Percentiles rank a stretch among this genome's conserved stretches.
phyloP scores from a whole-genome alignment of 1,139 yeast genomes.

The Zygoascus sp. region DNA sequence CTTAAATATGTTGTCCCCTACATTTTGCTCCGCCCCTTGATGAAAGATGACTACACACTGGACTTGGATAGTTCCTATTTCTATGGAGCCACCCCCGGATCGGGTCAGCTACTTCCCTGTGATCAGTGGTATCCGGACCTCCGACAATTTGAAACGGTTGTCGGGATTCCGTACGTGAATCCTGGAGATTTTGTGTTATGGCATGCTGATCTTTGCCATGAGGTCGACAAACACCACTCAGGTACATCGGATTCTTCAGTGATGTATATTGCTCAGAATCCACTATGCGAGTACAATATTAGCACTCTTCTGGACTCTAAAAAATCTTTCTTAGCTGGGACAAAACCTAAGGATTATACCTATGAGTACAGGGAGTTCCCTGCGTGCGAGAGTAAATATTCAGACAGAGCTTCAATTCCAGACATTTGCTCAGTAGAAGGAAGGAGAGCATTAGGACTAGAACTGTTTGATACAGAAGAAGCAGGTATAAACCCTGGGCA shows the following conservation, averaged over 20 bases:
- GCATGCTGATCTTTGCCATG: conserved; percentile 48
- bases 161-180: conserved; percentile 25
- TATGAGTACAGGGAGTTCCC: conserved; percentile 1
- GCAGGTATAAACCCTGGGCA: conserved; percentile 6
- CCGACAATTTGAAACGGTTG: conserved; percentile 25
- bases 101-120: conserved; percentile 9
- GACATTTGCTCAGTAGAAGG: conserved; percentile 10
- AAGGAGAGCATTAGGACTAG: neutral
- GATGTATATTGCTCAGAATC: conserved; percentile 28
- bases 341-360: conserved; percentile 9
- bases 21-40: conserved; percentile 44
- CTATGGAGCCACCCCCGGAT: conserved; percentile 10
- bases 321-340: conserved; percentile 5
- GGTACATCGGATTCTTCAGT: conserved; percentile 43
- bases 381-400: conserved; percentile 9
- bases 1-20: conserved; percentile 39
- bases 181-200: conserved; percentile 45
- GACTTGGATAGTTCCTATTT: conserved; percentile 3
- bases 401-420: conserved; percentile 2
- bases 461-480: conserved; percentile 5
- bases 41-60: conserved; percentile 19
- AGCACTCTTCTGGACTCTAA: conserved; percentile 6
- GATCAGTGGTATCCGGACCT: conserved; percentile 23
- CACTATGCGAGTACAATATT: conserved; percentile 8
- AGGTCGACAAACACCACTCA: conserved; percentile 43